Conservation (phyloP, 1,139 yeast species). For the Magnusiomyces tetraspermus region DNA sequence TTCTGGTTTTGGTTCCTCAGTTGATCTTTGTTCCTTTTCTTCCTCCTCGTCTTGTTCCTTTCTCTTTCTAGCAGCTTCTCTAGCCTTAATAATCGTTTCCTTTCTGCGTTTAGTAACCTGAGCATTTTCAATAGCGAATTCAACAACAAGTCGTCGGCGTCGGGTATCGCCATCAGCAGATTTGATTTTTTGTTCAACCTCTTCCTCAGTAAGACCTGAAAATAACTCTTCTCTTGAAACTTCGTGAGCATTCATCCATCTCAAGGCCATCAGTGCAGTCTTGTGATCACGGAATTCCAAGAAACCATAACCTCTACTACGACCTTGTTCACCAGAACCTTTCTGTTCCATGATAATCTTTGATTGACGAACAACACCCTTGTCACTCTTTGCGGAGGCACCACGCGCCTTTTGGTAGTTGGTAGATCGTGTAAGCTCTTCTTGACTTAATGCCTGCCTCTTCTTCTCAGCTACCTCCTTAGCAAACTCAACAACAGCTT, state of each 20-base stretch:
- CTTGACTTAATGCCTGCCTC: constrained; percentile 83
- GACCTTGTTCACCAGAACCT: constrained; percentile 76
- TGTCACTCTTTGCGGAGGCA: constrained; percentile 48
- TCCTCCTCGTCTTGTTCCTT: constrained; percentile 33
- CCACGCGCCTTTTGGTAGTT: constrained; percentile 52
- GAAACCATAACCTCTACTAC: constrained; percentile 96
- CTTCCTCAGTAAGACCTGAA: constrained; percentile 65
- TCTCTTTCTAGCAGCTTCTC: constrained; percentile 21
- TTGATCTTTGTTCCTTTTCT: constrained; percentile 10
- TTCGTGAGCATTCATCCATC: constrained; percentile 94
- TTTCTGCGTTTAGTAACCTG: constrained; percentile 84
- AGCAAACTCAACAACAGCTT: constrained; percentile 94
- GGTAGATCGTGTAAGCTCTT: constrained; percentile 73
- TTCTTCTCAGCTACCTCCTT: constrained; percentile 66
- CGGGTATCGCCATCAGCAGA: constrained; percentile 37
- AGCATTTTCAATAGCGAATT: constrained; percentile 93
- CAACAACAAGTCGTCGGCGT: constrained; percentile 78
- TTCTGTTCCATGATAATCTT: constrained; percentile 88
- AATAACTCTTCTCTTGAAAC: constrained; percentile 62
- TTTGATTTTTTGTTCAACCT: constrained; percentile 37
- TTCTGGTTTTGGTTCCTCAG: constrained; percentile 17
- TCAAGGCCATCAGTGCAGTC: constrained; percentile 86
- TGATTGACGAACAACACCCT: constrained; percentile 89
- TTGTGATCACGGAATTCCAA: constrained; percentile 89
- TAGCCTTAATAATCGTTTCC: constrained; percentile 36